Percentiles rank a stretch among this genome's conserved stretches.
Conservation (phyloP, 768 basidiomycete genomes). For the Auriscalpium microsporum region DNA sequence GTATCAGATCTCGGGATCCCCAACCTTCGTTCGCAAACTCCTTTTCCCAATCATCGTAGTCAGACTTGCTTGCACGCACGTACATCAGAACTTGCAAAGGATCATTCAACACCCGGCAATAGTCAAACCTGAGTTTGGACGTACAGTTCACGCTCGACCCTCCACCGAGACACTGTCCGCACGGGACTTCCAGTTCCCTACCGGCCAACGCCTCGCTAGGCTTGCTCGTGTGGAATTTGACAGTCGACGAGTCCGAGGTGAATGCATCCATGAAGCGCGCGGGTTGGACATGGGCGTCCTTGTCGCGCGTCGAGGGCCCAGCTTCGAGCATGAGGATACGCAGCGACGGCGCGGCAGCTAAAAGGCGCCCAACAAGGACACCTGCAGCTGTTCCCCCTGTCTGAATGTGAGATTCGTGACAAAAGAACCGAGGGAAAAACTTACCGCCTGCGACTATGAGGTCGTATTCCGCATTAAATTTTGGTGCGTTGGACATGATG, state of each 20-base stretch:
- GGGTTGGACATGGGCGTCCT: constrained; percentile 43
- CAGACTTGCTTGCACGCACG: constrained; percentile 49
- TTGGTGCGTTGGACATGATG: no score
- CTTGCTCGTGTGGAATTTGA: constrained; percentile 32
- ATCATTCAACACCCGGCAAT: no score
- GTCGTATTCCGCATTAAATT: constrained; percentile 4
- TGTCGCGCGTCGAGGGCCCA: constrained; percentile 41
- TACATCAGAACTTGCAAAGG: constrained; percentile 30
- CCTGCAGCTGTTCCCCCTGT: constrained; percentile 43
- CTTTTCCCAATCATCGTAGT: constrained; percentile 56
- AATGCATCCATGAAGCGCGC: constrained; percentile 40
- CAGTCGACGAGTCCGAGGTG: constrained; percentile 27
- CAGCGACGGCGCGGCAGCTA: constrained; percentile 41
- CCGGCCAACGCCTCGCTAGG: constrained; percentile 38
- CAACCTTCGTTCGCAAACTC: constrained; percentile 48
- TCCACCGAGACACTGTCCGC: constrained; percentile 50
- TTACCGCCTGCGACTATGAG: constrained; percentile 15
- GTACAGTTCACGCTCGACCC: constrained; percentile 49
- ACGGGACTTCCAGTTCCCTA: constrained; percentile 34
- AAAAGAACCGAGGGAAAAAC: neutral
- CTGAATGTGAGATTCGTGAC: neutral
- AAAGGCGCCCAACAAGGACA: constrained; percentile 46
- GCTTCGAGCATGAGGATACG: constrained; percentile 56
- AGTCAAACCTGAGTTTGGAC: no score
- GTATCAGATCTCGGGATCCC: constrained; percentile 49